These are phyloP conservation scores for Apiotrichum akiyoshidainum DNA, from an alignment of 1,284 basidiomycete genomes.

Conservation along the genomic window DNA sequence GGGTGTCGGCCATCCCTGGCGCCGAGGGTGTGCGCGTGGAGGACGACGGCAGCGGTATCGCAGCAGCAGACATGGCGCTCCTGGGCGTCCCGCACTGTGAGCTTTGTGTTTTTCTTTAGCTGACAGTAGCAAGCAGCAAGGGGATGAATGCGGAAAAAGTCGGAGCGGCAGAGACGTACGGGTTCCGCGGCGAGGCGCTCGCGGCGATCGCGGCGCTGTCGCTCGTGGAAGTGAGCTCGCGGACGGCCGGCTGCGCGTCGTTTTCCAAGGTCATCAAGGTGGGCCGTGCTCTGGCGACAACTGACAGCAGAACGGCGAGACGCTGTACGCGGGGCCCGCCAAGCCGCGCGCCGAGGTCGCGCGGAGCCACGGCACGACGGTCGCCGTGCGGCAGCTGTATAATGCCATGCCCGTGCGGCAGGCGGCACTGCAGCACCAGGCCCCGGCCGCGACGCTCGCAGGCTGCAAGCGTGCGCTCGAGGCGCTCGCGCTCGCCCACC, in stretches of 20 bases:
- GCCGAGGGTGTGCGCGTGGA: conserved; percentile 63
- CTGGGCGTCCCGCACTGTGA: conserved; percentile 66
- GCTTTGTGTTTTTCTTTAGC: conserved; percentile 26
- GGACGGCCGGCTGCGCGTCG: conserved; percentile 60
- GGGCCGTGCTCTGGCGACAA: conserved; percentile 9
- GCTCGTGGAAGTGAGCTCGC: conserved; percentile 63
- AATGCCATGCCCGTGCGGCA: conserved; percentile 63
- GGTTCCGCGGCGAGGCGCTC: conserved; percentile 85
- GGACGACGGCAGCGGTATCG: conserved; percentile 77
- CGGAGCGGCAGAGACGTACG: conserved; percentile 59
- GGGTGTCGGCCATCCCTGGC: conserved; percentile 60
- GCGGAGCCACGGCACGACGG: conserved; percentile 66
- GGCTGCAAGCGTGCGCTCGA: conserved; percentile 69
- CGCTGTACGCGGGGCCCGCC: conserved; percentile 15
- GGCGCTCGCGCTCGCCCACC: conserved; percentile 66
- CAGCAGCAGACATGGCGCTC: conserved; percentile 57
- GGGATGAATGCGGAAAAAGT: background rate
- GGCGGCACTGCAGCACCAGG: conserved; percentile 20
- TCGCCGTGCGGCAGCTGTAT: conserved; percentile 78
- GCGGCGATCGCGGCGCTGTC: conserved; percentile 72
- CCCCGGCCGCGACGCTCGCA: conserved; percentile 59
- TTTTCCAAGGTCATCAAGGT: conserved; percentile 76
- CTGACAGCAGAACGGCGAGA: conserved; percentile 18
- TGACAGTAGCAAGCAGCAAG: conserved; percentile 24
- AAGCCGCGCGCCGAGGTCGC: conserved; percentile 59